Percentiles rank a stretch among this genome's conserved stretches.
Evolutionary conservation across 2,329 filamentous ascomycete species (phyloP).

Genomic region (Epichloe gansuensis): DNA sequence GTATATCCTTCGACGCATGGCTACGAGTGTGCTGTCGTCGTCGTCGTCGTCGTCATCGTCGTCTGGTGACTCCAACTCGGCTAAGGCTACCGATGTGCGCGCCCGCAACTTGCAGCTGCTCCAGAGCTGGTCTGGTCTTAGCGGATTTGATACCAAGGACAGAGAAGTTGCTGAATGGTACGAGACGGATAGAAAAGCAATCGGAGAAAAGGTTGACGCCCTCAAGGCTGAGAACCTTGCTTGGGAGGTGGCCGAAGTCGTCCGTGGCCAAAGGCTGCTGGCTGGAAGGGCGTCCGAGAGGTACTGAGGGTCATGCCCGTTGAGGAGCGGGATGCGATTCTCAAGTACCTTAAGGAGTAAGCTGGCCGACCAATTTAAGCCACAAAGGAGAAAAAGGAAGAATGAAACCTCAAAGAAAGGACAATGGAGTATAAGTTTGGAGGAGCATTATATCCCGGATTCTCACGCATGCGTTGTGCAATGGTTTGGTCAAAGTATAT

Average conservation of each 20-base stretch:
- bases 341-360: conserved; percentile 44
- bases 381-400: neutral
- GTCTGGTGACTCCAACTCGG: conserved; percentile 19
- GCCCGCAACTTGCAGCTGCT: conserved; percentile 61
- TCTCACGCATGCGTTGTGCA: neutral
- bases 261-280: conserved; percentile 46
- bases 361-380: neutral
- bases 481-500: neutral
- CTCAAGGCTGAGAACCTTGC: conserved; percentile 62
- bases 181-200: conserved; percentile 78
- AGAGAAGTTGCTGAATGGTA: conserved; percentile 86
- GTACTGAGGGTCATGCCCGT: conserved; percentile 79
- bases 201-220: conserved; percentile 73
- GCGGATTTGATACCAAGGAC: conserved; percentile 68
- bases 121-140: conserved; percentile 69
- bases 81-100: conserved; percentile 42
- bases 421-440: conserved; percentile 1
- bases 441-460: conserved; percentile 2
- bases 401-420: no score
- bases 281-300: conserved; percentile 76
- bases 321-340: conserved; percentile 73
- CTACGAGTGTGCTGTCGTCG: conserved; percentile 24
- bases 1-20: conserved; percentile 87
- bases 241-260: conserved; percentile 31
- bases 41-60: conserved; percentile 12